Base-by-base conservation (phyloP, 257 asterid genomes). In the Verbena officinalis region DNA sequence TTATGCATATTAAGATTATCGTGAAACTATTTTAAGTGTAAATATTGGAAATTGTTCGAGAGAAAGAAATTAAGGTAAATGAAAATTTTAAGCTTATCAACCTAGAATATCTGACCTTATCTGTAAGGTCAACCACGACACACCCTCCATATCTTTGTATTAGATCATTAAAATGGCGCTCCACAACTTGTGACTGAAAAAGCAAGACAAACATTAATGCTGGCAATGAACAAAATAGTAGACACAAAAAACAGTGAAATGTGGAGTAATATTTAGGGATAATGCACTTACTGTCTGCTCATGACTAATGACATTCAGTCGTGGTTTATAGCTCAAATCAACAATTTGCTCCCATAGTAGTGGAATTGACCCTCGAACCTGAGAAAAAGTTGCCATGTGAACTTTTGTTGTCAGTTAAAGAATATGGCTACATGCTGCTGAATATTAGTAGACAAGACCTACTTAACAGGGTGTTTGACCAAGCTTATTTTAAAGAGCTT, bases 341-440 rank as follows among this genome's bases (percentile, higher is more conserved):
- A 88, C 97, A 82, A 94, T 94, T 78, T 94, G 97, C 86, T 94
- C 99, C 99, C 99, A 90, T 19, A 94, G 74, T 38, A 90, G 95
- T 61, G 99, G 99, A 75, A 94, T 84, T 55, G 97, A 94, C 65
- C 96, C 97, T 70, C 99, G 84, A 64, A 88, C 85, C 99, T 94
- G 95, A 71, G 71, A 71, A 67, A 73, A 43, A 73, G 51, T 58
- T 44, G n/a, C 30, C 62, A 27, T 49, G 52, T 52, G 45, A 71
- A 70, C 70, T 67, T 23, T 24, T 17, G 27, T 20, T 49, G 48
- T 34, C 54, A 20, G 16, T 46, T 45, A 34, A 44, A 48, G 19
- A 20, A 19, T 9, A 53, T 52, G 16, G 21, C 6, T 9, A 21
- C 55, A 34, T 10, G 21, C 15, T 17, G 55, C 33, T 27, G 34